Evolutionary conservation across 2,329 filamentous ascomycete genomes (phyloP).

Genomic region (Hymenoscyphus infarciens): DNA sequence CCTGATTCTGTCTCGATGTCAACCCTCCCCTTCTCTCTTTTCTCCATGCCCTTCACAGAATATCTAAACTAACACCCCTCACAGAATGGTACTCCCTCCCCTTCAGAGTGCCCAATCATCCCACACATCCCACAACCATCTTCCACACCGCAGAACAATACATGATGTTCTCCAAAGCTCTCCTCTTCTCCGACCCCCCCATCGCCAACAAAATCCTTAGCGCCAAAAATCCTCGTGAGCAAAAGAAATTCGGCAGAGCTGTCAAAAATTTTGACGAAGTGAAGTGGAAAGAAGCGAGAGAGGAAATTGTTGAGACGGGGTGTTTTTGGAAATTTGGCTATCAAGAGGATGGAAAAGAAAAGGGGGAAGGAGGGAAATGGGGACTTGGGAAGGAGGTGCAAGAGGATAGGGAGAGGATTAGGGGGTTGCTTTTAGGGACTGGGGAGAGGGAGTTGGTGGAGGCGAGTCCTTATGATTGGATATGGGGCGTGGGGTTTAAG

Average conservation of each 20-base stretch:
- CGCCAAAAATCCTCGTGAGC: slow-evolving; percentile 44
- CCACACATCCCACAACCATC: slow-evolving; percentile 34
- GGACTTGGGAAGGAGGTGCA: slow-evolving; percentile 52
- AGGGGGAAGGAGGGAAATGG: slow-evolving; percentile 47
- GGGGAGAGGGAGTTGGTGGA: slow-evolving; percentile 60
- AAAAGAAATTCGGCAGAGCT: slow-evolving; percentile 52
- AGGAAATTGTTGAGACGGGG: slow-evolving; percentile 45
- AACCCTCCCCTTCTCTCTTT: background rate
- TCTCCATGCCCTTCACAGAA: background rate
- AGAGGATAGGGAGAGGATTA: slow-evolving; percentile 39
- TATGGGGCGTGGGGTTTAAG: slow-evolving; percentile 65
- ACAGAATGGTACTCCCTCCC: slow-evolving; percentile 54
- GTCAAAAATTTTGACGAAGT: slow-evolving; percentile 50
- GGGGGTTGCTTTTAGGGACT: slow-evolving; percentile 51
- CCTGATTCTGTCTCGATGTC: too few relatives aligned
- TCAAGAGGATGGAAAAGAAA: background rate
- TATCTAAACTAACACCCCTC: slow-evolving; percentile 32
- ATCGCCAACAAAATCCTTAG: slow-evolving; percentile 48
- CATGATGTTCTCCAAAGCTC: slow-evolving; percentile 54
- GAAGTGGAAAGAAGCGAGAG: slow-evolving; percentile 50
- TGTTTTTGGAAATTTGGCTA: too few relatives aligned
- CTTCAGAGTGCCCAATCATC: slow-evolving; percentile 41
- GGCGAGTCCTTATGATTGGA: slow-evolving; percentile 55
- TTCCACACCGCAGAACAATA: slow-evolving; percentile 55
- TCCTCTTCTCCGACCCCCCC: slow-evolving; percentile 45